Conservation (phyloP, 371 early-diverging fungal genomes). For the Lichtheimia corymbifera region DNA sequence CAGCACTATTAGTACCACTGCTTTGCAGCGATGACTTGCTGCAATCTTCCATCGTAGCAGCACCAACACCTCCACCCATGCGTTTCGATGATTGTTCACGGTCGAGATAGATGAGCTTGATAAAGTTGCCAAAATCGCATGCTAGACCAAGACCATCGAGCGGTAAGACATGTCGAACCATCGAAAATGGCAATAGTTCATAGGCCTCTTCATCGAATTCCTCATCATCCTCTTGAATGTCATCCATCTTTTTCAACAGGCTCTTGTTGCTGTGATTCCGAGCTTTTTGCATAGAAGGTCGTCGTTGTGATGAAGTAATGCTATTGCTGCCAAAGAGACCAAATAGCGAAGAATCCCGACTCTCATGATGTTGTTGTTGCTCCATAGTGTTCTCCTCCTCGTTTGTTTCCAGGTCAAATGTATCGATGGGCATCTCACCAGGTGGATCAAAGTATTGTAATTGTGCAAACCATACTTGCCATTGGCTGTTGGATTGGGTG, state of each 20-base stretch:
- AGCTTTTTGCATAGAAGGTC: not conserved
- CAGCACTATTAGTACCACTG: not conserved
- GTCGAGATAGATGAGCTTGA: constrained; percentile 37
- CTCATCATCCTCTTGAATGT: constrained; percentile 1
- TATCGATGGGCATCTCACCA: constrained; percentile 22
- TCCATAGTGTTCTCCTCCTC: not conserved
- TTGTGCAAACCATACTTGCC: constrained; percentile 42
- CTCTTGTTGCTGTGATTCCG: not conserved
- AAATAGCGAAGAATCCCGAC: constrained; percentile 6
- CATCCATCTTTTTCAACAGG: not conserved
- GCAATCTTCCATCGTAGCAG: not conserved
- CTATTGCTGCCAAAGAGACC: constrained; percentile 4
- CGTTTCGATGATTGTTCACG: constrained; percentile 10
- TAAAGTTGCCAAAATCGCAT: constrained; percentile 52
- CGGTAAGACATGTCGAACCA: constrained; percentile 28
- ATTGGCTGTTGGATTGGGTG: constrained; percentile 5
- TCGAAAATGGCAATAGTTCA: constrained; percentile 38
- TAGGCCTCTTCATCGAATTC: constrained; percentile 23
- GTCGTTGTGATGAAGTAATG: no score
- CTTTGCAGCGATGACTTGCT: not conserved
- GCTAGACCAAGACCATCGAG: constrained; percentile 34
- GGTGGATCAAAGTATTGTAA: constrained; percentile 33
- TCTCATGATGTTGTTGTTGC: not conserved
- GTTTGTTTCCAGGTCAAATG: constrained; percentile 23
- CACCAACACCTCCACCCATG: not conserved